Evolutionary conservation across 495 filamentous ascomycete species (phyloP), one percentile per base, ranked within the genome.

Genomic region (Podospora conica): DNA sequence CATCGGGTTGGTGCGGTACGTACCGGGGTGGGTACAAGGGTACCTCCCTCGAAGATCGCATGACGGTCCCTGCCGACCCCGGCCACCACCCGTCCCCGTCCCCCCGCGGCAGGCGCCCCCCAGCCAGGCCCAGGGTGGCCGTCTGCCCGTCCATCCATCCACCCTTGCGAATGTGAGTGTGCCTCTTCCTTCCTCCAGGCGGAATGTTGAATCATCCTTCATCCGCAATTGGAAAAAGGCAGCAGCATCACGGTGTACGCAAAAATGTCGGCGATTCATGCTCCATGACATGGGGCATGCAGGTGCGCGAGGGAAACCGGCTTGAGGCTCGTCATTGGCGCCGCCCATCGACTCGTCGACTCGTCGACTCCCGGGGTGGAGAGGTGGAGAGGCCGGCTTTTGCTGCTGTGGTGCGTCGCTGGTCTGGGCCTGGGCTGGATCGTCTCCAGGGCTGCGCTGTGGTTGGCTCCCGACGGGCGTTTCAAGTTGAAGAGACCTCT

Each of bases 401-500:
- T 24, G 40, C 22, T 53, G 40, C 29, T 66, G 29, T 53, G 40
- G 48, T 66, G 29, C 55, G 20, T 53, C 61, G 56, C 25, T n/a
- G n/a, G 65, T 66, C 63, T 68, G 63, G 65, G 60, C 20, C 55
- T 29, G 65, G 53, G 25, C 61, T 61, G 55, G 65, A 69, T 66
- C 60, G 64, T 29, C 20, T 25, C 27, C 22, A 60, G 63, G 53
- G 54, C 58, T 60, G 59, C 24, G 65, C 29, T 53, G 65, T 72
- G 71, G 71, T 69, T 73, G 73, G 71, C 69, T 63, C 66, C 11
- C 40, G 33, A 58, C 33, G 28, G 29, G 60, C 67, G 73, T 75
- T 75, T 75, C 73, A 75, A 61, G 67, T 71, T 65, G 61, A 73
- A 70, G 61, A 58, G 58, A 62, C 60, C 28, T 25, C 23, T 54